A percentile compares a stretch with the other conserved stretches of the same genome.
These are phyloP conservation scores for Trypanosoma avium DNA, from an alignment of 208 protist genomes.

Conservation along the genomic window DNA sequence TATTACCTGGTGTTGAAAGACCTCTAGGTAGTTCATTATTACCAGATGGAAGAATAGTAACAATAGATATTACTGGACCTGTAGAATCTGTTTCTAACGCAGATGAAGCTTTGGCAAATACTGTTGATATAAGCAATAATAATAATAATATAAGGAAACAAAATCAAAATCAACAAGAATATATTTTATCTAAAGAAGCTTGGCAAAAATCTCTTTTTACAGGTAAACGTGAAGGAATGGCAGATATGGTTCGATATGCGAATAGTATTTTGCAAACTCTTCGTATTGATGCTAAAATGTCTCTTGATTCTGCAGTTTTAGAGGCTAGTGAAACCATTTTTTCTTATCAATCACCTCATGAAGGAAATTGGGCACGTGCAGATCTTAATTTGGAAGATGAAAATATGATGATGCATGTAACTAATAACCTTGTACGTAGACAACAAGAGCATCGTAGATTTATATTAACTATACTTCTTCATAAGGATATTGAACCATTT, in stretches of 20 bases:
- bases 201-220: constrained; percentile 27
- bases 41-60: constrained; percentile 44
- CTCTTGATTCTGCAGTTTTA: constrained; percentile 67
- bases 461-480: constrained; percentile 51
- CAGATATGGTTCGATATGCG: constrained; percentile 9
- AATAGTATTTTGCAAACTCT: constrained; percentile 33
- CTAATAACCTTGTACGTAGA: constrained; percentile 47
- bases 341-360: constrained; percentile 21
- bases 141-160: not conserved
- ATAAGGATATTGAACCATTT: constrained; percentile 30
- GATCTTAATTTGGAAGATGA: constrained; percentile 73
- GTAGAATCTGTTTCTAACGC: constrained; percentile 26
- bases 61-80: constrained; percentile 59
- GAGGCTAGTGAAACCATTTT: constrained; percentile 41
- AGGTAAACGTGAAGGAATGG: constrained; percentile 7
- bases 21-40: constrained; percentile 45
- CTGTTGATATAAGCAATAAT: not conserved
- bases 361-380: constrained; percentile 71
- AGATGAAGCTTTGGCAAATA: constrained; percentile 8
- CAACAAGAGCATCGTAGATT: constrained; percentile 81
- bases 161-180: not conserved
- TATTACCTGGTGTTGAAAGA: constrained; percentile 33
- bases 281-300: constrained; percentile 44
- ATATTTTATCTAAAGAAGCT: not conserved
- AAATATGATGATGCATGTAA: constrained; percentile 75